Evolutionary conservation across 495 filamentous ascomycete species (phyloP), one percentile per base, ranked within the genome.

Genomic region (Xylaria longipes): DNA sequence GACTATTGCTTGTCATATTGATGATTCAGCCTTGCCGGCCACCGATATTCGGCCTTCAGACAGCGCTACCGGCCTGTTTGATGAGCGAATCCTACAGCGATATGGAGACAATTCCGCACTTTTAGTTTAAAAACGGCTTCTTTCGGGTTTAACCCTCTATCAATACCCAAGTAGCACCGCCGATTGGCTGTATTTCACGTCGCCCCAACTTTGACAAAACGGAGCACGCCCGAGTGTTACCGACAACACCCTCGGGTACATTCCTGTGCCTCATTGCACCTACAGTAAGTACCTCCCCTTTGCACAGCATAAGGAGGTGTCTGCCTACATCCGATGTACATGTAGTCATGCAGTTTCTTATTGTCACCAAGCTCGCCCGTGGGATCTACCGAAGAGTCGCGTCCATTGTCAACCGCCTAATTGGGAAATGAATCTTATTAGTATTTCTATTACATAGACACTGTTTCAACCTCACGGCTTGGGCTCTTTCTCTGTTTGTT

Each of bases 401-500:
- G 29, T 41, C 20, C 46, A 52, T 63, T 67, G 15, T 68, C 8
- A 17, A 12, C 4, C 14, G 1, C 5, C 20, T 14, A 52, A 52
- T 8, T 27, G 17, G 31, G n/a, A 50, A 8, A 31, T 56, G 48
- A 56, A 27, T 12, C 9, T 9, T 37, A 37, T 60, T 60, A 17
- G 17, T 60, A 22, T 37, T n/a, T 60, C 33, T 31, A 60, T 22
- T 9, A 6, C 7, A 3, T 37, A 37, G 27, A 60, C 37, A 37
- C 14, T 37, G 33, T 20, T 12, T 37, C 33, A 37, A 33, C 20
- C 33, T 60, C 60, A 43, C 31, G 2, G 14, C 22, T 29, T 29
- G 35, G 22, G 70, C 25, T 73, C 66, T 39, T 71, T 72, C 66
- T 22, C 31, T 31, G 68, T 68, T 22, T 60, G 67, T 48, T 69